Evolutionary conservation across 2,329 filamentous ascomycete species (phyloP).

Genomic region (Lachnellula willkommii): DNA sequence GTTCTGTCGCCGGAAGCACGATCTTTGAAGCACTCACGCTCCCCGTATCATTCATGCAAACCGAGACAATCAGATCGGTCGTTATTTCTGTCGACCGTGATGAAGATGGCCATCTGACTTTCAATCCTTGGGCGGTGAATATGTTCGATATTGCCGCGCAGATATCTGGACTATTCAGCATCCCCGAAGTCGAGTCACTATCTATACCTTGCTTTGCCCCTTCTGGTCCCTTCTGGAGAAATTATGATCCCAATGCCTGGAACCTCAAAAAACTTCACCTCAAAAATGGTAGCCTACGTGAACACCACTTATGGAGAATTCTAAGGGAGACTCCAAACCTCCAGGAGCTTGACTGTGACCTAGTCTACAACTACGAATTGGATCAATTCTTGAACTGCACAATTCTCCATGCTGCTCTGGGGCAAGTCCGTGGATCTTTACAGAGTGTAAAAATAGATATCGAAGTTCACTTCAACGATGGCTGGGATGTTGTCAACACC

Average conservation of each 20-base stretch:
- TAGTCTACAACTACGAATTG: constrained; percentile 4
- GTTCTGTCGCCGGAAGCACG: background rate
- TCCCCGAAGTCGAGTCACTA: background rate
- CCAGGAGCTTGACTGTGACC: constrained; percentile 6
- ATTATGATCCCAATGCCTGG: background rate
- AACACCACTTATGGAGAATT: background rate
- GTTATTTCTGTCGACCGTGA: background rate
- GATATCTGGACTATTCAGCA: background rate
- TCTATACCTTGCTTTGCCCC: background rate
- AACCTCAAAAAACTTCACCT: constrained; percentile 3
- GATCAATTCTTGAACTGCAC: background rate
- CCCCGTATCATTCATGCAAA: background rate
- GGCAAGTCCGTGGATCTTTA: background rate
- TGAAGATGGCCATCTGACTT: background rate
- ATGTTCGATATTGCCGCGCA: background rate
- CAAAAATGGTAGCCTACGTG: constrained; percentile 1
- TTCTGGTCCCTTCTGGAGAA: background rate
- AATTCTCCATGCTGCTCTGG: background rate
- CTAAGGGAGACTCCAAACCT: constrained; percentile 6
- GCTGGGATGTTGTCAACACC: background rate
- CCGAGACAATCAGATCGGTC: background rate
- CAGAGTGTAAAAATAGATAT: background rate
- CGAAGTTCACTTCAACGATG: background rate
- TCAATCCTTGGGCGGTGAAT: background rate
- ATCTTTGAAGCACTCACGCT: constrained; percentile 4